Evolutionary conservation across 1,139 yeast species (phyloP).

Genomic region (Pichia sp.): DNA sequence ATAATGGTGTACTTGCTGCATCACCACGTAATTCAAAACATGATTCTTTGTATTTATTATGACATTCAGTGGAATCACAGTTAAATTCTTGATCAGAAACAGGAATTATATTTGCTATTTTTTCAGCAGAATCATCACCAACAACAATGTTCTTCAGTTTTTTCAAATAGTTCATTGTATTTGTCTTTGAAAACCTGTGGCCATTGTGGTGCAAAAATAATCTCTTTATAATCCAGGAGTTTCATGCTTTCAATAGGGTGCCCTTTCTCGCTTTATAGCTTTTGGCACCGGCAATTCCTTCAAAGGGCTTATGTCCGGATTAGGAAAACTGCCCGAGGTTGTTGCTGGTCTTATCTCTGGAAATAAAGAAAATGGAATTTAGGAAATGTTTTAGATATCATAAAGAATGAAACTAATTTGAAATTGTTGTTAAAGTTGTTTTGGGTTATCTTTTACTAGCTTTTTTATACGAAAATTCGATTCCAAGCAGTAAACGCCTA

Average conservation of each 20-base stretch:
- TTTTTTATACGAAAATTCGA: too few species aligned
- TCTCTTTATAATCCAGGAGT: too few species aligned
- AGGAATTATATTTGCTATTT: conserved; percentile 23
- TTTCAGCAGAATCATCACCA: conserved; percentile 12
- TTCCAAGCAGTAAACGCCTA: too few species aligned
- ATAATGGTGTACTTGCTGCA: conserved; percentile 40
- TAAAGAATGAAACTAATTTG: too few species aligned
- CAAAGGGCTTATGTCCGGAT: background rate
- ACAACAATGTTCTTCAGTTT: conserved; percentile 5
- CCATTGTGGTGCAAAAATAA: too few species aligned
- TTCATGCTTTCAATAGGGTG: too few species aligned
- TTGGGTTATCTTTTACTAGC: too few species aligned
- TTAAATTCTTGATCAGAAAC: conserved; percentile 34
- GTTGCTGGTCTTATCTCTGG: background rate
- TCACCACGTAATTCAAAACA: conserved; percentile 50
- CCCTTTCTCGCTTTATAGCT: too few species aligned
- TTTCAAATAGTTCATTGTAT: conserved; percentile 11
- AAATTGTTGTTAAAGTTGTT: too few species aligned
- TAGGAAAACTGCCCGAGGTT: background rate
- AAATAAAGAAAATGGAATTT: background rate
- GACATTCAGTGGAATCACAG: conserved; percentile 42
- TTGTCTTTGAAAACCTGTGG: background rate
- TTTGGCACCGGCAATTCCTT: too few species aligned
- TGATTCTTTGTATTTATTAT: conserved; percentile 45
- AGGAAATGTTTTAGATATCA: too few species aligned